Evolutionary conservation across 2,329 filamentous ascomycete species (phyloP).

Genomic region (Cercospora berteroae): DNA sequence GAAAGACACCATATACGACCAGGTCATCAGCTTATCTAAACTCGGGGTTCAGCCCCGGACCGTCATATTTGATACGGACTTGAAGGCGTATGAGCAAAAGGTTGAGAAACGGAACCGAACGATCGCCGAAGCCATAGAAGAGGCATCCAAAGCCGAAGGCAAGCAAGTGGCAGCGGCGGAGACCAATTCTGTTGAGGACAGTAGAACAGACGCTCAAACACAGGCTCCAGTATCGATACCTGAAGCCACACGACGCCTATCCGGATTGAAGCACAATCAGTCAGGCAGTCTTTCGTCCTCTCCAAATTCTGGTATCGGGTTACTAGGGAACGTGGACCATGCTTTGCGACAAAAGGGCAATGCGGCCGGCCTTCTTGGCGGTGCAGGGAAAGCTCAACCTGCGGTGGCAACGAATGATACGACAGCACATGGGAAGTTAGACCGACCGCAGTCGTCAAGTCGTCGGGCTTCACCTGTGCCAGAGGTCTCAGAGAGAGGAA

Average conservation of each 20-base stretch:
- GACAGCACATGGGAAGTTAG: constrained; percentile 64
- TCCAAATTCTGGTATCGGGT: constrained; percentile 35
- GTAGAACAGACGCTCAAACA: constrained; percentile 2
- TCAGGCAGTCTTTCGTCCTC: constrained; percentile 38
- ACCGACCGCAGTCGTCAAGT: constrained; percentile 46
- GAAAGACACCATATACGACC: constrained; percentile 54
- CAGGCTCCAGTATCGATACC: constrained; percentile 9
- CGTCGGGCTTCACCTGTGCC: constrained; percentile 32
- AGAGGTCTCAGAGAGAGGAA: constrained; percentile 27
- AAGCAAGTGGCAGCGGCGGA: constrained; percentile 3
- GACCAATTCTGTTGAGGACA: constrained; percentile 4
- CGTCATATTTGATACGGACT: constrained; percentile 83
- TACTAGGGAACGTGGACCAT: constrained; percentile 37
- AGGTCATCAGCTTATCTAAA: constrained; percentile 71
- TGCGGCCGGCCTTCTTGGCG: constrained; percentile 60
- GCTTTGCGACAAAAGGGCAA: constrained; percentile 51
- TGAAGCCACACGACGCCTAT: constrained; percentile 15
- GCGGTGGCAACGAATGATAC: constrained; percentile 63
- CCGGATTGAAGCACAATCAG: constrained; percentile 24
- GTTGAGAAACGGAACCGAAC: constrained; percentile 50
- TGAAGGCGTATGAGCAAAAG: constrained; percentile 48
- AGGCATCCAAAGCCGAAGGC: constrained; percentile 54
- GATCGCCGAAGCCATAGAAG: constrained; percentile 84
- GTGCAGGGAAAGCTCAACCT: constrained; percentile 59
- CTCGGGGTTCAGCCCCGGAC: constrained; percentile 80